Conservation (phyloP, 805 yeast genomes). For the Teunomyces cretensis region DNA sequence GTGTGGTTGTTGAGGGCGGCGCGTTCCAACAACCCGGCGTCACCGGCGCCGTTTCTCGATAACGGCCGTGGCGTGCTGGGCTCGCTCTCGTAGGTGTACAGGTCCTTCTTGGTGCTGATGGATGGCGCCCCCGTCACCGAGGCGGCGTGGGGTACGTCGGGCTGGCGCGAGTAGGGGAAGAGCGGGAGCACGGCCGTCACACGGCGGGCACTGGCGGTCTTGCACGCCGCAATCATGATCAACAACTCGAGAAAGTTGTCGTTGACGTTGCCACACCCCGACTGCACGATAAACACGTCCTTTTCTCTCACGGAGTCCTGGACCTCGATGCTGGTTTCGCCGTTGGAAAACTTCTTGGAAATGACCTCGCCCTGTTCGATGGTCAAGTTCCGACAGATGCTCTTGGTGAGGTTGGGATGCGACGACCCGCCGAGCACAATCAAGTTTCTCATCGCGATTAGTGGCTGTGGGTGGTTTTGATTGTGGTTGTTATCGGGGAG, state of each 20-base stretch:
- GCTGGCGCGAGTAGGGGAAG: slow-evolving; percentile 95
- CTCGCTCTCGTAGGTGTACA: slow-evolving; percentile 49
- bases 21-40: slow-evolving; percentile 1
- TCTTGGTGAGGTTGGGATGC: slow-evolving; percentile 72
- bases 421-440: slow-evolving; percentile 90
- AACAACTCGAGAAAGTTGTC: slow-evolving; percentile 81
- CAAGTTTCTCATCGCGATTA: slow-evolving; percentile 88
- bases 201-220: slow-evolving; percentile 82
- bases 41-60: slow-evolving; percentile 22
- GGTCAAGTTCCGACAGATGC: slow-evolving; percentile 77
- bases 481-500: background rate
- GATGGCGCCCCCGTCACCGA: slow-evolving; percentile 68
- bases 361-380: slow-evolving; percentile 67
- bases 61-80: slow-evolving; percentile 52
- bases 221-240: slow-evolving; percentile 87
- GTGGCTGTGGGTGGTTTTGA: background rate
- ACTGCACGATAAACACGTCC: slow-evolving; percentile 88
- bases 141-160: slow-evolving; percentile 80
- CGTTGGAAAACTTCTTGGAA: slow-evolving; percentile 73
- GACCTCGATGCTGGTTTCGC: slow-evolving; percentile 88
- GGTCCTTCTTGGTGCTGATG: slow-evolving; percentile 30
- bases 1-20: slow-evolving; percentile 2
- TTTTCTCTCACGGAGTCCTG: slow-evolving; percentile 91
- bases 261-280: slow-evolving; percentile 85
- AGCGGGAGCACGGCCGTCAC: slow-evolving; percentile 91